These are phyloP conservation scores for Heterobasidion occidentale DNA, from an alignment of 1,284 basidiomycete species.

Conservation along the genomic window DNA sequence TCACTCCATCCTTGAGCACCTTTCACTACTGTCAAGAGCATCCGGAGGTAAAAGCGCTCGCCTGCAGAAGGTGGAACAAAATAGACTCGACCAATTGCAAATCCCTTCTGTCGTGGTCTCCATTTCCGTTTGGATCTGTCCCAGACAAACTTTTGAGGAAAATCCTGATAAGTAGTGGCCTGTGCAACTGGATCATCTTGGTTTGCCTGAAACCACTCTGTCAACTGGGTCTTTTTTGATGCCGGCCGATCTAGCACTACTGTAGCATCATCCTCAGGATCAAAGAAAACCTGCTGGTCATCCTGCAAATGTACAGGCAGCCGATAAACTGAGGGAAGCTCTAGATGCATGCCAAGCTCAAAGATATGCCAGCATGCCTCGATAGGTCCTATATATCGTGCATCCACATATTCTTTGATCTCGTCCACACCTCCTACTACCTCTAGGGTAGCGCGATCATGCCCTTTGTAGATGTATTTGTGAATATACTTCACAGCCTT, in stretches of 20 bases:
- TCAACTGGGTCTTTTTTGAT: constrained; percentile 23
- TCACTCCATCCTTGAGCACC: no score
- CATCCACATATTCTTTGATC: constrained; percentile 25
- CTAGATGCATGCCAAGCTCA: constrained; percentile 24
- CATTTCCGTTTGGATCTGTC: no score
- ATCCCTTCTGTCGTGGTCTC: no score
- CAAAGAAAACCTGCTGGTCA: constrained; percentile 27
- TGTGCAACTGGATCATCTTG: no score
- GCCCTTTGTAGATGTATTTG: constrained; percentile 43
- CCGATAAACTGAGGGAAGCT: constrained; percentile 26
- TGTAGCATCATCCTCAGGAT: constrained; percentile 20
- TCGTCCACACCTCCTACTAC: constrained; percentile 21
- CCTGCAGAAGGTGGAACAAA: no score
- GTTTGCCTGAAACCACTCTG: no score
- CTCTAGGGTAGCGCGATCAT: constrained; percentile 26
- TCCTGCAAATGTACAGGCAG: constrained; percentile 30
- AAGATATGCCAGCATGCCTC: constrained; percentile 29
- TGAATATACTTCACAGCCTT: constrained; percentile 32
- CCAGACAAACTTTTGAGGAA: no score
- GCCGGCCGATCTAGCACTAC: constrained; percentile 17
- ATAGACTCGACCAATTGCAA: no score
- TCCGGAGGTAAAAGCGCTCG: no score
- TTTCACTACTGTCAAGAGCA: no score
- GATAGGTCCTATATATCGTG: constrained; percentile 28
- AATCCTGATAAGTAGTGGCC: no score